A percentile compares a stretch with the other conserved stretches of the same genome.
Evolutionary conservation across 768 basidiomycete species (phyloP).

Genomic region (Suillus brevipes): DNA sequence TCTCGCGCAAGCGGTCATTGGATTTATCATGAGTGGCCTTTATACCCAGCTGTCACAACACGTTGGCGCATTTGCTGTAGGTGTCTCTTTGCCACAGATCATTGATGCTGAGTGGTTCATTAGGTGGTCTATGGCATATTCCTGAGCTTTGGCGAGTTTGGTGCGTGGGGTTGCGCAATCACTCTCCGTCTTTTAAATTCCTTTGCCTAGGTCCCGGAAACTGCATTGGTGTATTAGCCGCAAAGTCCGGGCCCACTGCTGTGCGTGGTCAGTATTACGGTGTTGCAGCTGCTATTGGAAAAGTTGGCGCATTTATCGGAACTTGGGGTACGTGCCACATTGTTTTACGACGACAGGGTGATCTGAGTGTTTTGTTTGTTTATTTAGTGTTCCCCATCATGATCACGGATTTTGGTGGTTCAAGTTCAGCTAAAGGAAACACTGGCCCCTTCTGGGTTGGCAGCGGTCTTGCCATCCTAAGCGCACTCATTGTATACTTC

Average conservation of each 20-base stretch:
- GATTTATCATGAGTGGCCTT: slow-evolving; percentile 88
- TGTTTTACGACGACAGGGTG: background rate
- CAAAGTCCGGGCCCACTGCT: slow-evolving; percentile 84
- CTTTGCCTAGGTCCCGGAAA: slow-evolving; percentile 68
- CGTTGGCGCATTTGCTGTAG: slow-evolving; percentile 73
- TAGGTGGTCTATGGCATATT: slow-evolving; percentile 90
- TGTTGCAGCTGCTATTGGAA: slow-evolving; percentile 81
- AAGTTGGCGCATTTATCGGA: slow-evolving; percentile 81
- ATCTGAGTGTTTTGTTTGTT: slow-evolving; percentile 5
- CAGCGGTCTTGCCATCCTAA: slow-evolving; percentile 80
- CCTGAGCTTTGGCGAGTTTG: slow-evolving; percentile 85
- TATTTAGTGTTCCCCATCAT: slow-evolving; percentile 63
- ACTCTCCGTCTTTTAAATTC: slow-evolving; percentile 6
- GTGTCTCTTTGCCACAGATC: slow-evolving; percentile 18
- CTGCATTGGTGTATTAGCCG: slow-evolving; percentile 80
- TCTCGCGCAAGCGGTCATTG: slow-evolving; percentile 65
- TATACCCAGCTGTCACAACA: slow-evolving; percentile 63
- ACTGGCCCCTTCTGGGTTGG: slow-evolving; percentile 89
- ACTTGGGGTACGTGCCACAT: slow-evolving; percentile 61
- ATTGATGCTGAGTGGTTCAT: slow-evolving; percentile 1
- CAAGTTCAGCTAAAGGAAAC: slow-evolving; percentile 52
- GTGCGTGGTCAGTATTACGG: slow-evolving; percentile 87
- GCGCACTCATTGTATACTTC: slow-evolving; percentile 70
- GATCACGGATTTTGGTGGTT: slow-evolving; percentile 65
- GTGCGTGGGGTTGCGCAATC: slow-evolving; percentile 28